Percentiles rank a stretch among this genome's conserved stretches.
These are phyloP conservation scores for Eucalyptus regnans DNA, from an alignment of 345 rosid genomes.

Conservation along the genomic window DNA sequence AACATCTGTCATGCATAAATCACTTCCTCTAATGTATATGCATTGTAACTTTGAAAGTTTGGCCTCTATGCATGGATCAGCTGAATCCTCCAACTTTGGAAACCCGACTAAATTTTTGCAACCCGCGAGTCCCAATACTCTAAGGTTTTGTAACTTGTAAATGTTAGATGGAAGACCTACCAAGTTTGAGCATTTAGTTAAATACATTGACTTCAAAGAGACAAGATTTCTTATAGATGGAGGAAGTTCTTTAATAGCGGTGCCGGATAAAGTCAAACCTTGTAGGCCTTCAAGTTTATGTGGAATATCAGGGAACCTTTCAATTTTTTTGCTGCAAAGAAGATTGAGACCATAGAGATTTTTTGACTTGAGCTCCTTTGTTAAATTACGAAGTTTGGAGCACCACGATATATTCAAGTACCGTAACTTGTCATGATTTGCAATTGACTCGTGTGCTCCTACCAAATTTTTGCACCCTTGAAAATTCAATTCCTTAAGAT, in stretches of 20 bases:
- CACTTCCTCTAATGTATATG: accelerated
- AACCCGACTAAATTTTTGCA: not conserved
- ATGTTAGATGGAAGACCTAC: not conserved
- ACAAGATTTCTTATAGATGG: not conserved
- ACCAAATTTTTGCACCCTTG: too few relatives aligned
- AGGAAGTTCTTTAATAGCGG: not conserved
- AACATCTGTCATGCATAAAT: accelerated
- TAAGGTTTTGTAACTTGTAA: not conserved
- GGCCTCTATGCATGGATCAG: not conserved
- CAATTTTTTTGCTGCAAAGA: accelerated
- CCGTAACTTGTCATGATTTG: not conserved
- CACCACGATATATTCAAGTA: accelerated
- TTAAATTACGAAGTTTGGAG: accelerated
- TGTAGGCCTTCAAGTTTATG: not conserved
- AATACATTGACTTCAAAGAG: accelerated
- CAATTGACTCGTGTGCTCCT: not conserved
- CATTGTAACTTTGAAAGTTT: not conserved
- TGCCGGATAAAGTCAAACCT: accelerated
- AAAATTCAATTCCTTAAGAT: too few relatives aligned
- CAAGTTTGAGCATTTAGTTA: accelerated
- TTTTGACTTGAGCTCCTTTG: not conserved
- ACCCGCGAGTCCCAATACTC: accelerated
- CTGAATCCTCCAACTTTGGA: not conserved
- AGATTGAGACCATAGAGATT: accelerated
- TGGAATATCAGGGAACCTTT: not conserved